Conservation (phyloP, 129 eudicot genomes). For the Logfia minima region DNA sequence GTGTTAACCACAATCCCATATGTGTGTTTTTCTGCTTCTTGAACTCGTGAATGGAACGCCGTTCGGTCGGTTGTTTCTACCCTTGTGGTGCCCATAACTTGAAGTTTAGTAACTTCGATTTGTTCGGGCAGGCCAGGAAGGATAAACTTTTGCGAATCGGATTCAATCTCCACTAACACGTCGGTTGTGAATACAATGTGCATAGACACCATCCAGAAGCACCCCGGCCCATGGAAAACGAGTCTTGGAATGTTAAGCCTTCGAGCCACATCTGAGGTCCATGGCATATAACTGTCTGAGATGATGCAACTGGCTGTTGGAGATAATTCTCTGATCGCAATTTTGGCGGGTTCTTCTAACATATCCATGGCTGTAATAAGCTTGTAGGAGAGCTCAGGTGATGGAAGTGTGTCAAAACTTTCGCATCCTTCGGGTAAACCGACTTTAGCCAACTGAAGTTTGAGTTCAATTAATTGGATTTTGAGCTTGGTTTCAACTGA, state of each 20-base stretch:
- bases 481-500: conserved; percentile 28
- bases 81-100: background rate
- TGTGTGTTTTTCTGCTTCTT: conserved; percentile 24
- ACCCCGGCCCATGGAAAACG: conserved; percentile 44
- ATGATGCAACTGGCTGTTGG: conserved; percentile 1
- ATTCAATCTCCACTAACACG: conserved; percentile 4
- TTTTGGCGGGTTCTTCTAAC: background rate
- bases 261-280: conserved; percentile 19
- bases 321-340: background rate
- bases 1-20: conserved; percentile 46
- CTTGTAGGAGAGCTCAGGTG: background rate
- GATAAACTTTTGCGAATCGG: conserved; percentile 37
- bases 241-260: conserved; percentile 37
- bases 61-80: background rate
- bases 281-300: background rate
- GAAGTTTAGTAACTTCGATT: conserved; percentile 40
- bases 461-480: conserved; percentile 27
- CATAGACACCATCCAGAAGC: conserved; percentile 25
- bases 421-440: conserved; percentile 54
- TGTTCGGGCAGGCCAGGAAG: conserved; percentile 46
- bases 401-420: conserved; percentile 45
- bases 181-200: conserved; percentile 19
- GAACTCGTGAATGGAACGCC: background rate
- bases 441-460: conserved; percentile 38
- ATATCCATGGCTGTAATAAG: background rate